A percentile compares a stretch with the other conserved stretches of the same genome.
Conservation (phyloP, 768 basidiomycete species). For the Tephrocybe sp. region DNA sequence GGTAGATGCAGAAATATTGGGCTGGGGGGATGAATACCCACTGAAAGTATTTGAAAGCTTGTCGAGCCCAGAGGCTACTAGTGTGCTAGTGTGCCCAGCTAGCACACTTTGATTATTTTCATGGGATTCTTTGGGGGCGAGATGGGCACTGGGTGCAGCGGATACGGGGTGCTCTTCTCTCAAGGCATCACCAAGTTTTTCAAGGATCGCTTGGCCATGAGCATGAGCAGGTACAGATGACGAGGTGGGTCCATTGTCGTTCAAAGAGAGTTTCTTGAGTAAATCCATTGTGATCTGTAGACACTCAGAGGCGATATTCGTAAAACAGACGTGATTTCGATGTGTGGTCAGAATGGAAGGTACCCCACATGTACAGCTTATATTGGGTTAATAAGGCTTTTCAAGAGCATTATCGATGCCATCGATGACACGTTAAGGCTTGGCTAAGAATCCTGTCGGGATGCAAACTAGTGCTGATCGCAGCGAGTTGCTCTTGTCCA, state of each 20-base stretch:
- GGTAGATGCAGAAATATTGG: background rate
- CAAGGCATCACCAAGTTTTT: background rate
- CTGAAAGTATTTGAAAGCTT: conserved; percentile 7
- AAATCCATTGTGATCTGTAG: conserved; percentile 11
- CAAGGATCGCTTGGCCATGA: background rate
- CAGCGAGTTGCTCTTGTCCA: no score
- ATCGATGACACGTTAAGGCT: conserved; percentile 4
- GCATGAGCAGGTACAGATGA: background rate
- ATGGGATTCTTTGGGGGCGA: no score
- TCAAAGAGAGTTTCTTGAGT: conserved; percentile 13
- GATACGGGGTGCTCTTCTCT: no score
- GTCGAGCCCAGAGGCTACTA: background rate
- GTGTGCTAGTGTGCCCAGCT: no score
- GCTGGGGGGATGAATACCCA: background rate
- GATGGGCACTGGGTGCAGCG: no score
- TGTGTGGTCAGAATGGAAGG: background rate
- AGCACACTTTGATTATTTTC: no score
- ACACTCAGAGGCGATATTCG: no score
- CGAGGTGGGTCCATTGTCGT: background rate
- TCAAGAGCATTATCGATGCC: conserved; percentile 6
- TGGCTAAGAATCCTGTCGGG: no score
- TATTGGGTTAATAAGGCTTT: background rate
- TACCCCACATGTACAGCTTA: background rate
- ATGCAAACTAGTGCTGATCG: no score
- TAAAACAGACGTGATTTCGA: background rate